These are phyloP conservation scores for Tetrapisispora phaffii DNA, from an alignment of 805 yeast genomes.

Conservation along the genomic window DNA sequence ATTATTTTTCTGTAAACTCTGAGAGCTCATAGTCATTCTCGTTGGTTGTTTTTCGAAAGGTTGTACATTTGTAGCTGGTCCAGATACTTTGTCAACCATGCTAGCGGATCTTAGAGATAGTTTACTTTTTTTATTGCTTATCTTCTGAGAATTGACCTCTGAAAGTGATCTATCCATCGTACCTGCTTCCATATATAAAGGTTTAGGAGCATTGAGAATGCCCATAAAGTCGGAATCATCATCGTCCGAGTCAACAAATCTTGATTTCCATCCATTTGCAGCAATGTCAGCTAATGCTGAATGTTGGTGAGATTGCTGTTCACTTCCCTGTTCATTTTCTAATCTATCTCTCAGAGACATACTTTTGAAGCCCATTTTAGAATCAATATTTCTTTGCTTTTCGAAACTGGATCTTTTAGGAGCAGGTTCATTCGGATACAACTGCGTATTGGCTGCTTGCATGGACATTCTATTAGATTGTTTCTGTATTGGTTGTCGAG, in stretches of 20 bases:
- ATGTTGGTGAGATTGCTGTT: conserved; percentile 15
- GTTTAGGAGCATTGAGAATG: background rate
- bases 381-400: conserved; percentile 31
- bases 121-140: conserved; percentile 15
- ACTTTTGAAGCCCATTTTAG: conserved; percentile 32
- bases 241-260: conserved; percentile 57
- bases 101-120: conserved; percentile 19
- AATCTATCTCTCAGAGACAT: conserved; percentile 29
- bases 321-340: conserved; percentile 4
- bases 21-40: background rate
- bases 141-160: conserved; percentile 8
- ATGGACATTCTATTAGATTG: background rate
- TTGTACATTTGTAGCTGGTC: background rate
- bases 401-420: conserved; percentile 48
- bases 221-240: conserved; percentile 32
- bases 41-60: background rate
- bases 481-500: background rate
- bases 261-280: conserved; percentile 30
- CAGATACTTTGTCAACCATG: conserved; percentile 6
- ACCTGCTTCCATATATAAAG: background rate
- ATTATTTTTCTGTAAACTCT: background rate
- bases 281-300: conserved; percentile 8
- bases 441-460: background rate
- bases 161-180: conserved; percentile 5
- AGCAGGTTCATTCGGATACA: conserved; percentile 33